phyloP scores from a whole-genome alignment of 805 yeast genomes.

The Candida stauntonica region DNA sequence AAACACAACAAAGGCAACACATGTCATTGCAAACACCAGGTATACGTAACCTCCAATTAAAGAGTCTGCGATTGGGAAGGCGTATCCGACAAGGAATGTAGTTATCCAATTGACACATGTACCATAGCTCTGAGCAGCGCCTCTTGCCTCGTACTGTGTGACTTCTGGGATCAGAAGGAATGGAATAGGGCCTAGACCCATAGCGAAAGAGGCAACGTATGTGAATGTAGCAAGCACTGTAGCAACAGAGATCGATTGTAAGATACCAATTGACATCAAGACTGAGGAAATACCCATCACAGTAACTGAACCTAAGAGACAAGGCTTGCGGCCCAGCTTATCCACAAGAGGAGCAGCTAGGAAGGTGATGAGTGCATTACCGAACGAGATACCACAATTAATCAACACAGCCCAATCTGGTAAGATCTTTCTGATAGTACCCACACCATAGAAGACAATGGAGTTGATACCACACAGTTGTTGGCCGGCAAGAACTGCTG shows the following conservation, averaged over 20 bases:
- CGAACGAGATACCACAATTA: slow-evolving; percentile 70
- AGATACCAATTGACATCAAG: slow-evolving; percentile 63
- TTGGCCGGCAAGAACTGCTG: slow-evolving; percentile 75
- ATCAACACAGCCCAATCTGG: slow-evolving; percentile 69
- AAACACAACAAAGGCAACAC: slow-evolving; percentile 46
- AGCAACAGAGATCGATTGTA: slow-evolving; percentile 39
- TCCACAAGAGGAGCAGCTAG: slow-evolving; percentile 75
- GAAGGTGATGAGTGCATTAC: slow-evolving; percentile 72
- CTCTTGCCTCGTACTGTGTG: slow-evolving; percentile 75
- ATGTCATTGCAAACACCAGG: slow-evolving; percentile 59
- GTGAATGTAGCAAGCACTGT: slow-evolving; percentile 62
- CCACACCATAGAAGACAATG: slow-evolving; percentile 89
- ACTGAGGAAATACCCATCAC: slow-evolving; percentile 66
- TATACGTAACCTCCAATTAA: slow-evolving; percentile 76
- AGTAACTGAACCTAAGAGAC: slow-evolving; percentile 59
- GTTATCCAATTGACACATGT: slow-evolving; percentile 89
- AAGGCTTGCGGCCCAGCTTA: slow-evolving; percentile 65
- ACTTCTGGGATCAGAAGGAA: slow-evolving; percentile 84
- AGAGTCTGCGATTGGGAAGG: slow-evolving; percentile 70
- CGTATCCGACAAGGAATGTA: slow-evolving; percentile 74
- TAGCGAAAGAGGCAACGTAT: slow-evolving; percentile 82
- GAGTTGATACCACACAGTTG: slow-evolving; percentile 93
- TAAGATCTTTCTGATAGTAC: slow-evolving; percentile 64
- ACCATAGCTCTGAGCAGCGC: slow-evolving; percentile 90
- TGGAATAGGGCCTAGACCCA: slow-evolving; percentile 95